A percentile compares a stretch with the other conserved stretches of the same genome.
These are phyloP conservation scores for Candida piceae DNA, from an alignment of 805 yeast genomes.

Conservation along the genomic window DNA sequence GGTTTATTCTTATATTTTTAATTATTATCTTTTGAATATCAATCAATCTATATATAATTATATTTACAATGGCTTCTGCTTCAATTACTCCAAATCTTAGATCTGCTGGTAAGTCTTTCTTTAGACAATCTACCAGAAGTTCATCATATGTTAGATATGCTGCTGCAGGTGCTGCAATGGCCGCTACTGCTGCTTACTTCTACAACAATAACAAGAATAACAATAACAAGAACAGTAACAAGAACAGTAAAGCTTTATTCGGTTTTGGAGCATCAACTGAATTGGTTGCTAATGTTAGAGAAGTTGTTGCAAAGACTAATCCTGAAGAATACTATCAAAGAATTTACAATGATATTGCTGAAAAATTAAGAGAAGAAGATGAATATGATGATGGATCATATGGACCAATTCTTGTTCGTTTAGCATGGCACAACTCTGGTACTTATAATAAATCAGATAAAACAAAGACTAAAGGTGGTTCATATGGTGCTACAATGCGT, in stretches of 20 bases:
- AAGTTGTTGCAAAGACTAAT: constrained; percentile 29
- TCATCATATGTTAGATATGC: constrained; percentile 2
- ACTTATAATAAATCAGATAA: constrained; percentile 38
- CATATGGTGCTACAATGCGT: constrained; percentile 53
- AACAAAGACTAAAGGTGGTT: constrained; percentile 39
- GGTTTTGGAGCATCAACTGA: constrained; percentile 30
- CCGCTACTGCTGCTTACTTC: constrained; percentile 26
- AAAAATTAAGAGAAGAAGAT: constrained; percentile 47
- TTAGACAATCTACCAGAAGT: neutral
- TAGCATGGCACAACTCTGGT: constrained; percentile 49
- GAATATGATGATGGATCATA: constrained; percentile 60
- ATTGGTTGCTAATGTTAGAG: constrained; percentile 23
- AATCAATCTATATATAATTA: neutral
- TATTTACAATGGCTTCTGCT: constrained; percentile 2
- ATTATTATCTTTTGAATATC: neutral
- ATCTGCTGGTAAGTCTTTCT: neutral
- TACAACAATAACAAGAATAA: constrained; percentile 14
- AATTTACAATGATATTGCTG: constrained; percentile 71
- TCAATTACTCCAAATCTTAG: constrained; percentile 2
- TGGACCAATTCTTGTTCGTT: constrained; percentile 42
- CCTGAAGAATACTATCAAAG: constrained; percentile 52
- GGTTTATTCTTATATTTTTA: too few species aligned
- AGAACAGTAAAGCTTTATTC: constrained; percentile 20
- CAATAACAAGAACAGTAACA: constrained; percentile 9
- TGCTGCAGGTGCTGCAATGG: constrained; percentile 1